Base-by-base conservation (phyloP, 805 yeast genomes). In the Starmerella apicola region DNA sequence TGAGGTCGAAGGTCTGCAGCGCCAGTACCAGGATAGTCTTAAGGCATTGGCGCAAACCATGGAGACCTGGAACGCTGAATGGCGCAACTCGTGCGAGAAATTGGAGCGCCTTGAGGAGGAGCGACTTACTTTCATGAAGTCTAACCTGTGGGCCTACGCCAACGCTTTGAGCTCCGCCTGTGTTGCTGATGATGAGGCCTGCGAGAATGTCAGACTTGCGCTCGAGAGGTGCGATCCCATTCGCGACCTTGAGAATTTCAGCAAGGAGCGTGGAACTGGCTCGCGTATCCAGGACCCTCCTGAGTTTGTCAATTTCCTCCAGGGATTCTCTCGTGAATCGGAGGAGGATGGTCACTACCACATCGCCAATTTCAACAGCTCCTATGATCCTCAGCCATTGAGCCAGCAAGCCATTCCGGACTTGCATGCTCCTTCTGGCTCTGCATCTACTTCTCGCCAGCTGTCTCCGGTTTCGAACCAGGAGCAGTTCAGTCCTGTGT, bases 71-170 rank as follows among this genome's bases (percentile, higher is more conserved):
- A 68, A 71, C 40, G 60, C 72, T 23, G 85, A 82, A 49, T 83
- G 95, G 95, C 65, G 67, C 42, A 54, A 64, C 4, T 67, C 80
- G 0, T 70, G 82, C 33, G 73, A 68, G 46, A 70, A 70, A 45
- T 65, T 78, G 46, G 85, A 83, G 58, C 68, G 63, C 38, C 58
- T 80, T 34, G 95, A 83, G 54, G 72, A 74, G 36, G 84, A 80
- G 54, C 69, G 86, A 46, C 71, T 81, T 40, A 78, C 78, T 51
- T 70, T 76, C 45, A 54, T 80, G 41, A 78, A 81, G 51, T 64
- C 78, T 15, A 81, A 76, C 49, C 58, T 84, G 43, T 84, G 94
- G 81, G 80, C 76, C 32, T 82, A 68, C 53, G 75, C 88, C 34
- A 83, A 83, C 58, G 67, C 76, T 29, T 65, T 81, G 7, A 81